phyloP scores from a whole-genome alignment of 78 protist species.

The Dictyostelium citrinum region DNA sequence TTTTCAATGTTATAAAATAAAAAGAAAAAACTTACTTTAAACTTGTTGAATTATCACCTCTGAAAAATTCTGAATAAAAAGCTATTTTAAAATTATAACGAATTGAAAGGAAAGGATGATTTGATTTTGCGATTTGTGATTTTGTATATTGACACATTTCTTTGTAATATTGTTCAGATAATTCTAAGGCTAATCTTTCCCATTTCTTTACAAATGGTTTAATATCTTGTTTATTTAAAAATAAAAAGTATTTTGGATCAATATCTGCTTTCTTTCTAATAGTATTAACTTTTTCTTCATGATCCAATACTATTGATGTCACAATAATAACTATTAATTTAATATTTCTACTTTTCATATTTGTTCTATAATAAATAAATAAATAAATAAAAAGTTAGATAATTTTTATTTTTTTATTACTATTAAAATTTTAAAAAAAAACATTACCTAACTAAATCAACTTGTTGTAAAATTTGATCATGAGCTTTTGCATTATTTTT shows the following conservation, averaged over 20 bases:
- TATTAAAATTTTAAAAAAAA: too few relatives aligned
- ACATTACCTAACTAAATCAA: conserved; percentile 26
- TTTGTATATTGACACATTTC: conserved; percentile 38
- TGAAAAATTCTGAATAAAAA: conserved; percentile 50
- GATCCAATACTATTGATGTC: conserved; percentile 4
- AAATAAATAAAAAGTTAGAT: too few relatives aligned
- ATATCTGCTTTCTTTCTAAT: conserved; percentile 50
- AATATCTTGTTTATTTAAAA: conserved; percentile 40
- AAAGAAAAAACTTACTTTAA: conserved; percentile 34
- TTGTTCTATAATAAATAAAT: not conserved
- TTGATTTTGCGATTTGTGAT: conserved; percentile 53
- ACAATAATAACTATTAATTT: conserved; percentile 50
- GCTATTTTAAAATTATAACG: conserved; percentile 80
- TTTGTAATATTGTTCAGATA: conserved; percentile 59
- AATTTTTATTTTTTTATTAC: too few relatives aligned
- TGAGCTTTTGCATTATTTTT: conserved; percentile 33
- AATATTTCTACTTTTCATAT: conserved; percentile 61
- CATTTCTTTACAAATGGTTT: conserved; percentile 53
- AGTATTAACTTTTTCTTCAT: conserved; percentile 30
- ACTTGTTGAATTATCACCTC: conserved; percentile 43
- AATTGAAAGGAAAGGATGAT: conserved; percentile 50
- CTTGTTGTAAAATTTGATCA: conserved; percentile 31
- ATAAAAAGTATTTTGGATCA: conserved; percentile 73
- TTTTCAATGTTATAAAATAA: too few relatives aligned
- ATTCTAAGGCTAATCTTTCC: conserved; percentile 70